Evolutionary conservation across 1,284 basidiomycete genomes (phyloP), one percentile per base, ranked within the genome.

Genomic region (Tremellales sp.): DNA sequence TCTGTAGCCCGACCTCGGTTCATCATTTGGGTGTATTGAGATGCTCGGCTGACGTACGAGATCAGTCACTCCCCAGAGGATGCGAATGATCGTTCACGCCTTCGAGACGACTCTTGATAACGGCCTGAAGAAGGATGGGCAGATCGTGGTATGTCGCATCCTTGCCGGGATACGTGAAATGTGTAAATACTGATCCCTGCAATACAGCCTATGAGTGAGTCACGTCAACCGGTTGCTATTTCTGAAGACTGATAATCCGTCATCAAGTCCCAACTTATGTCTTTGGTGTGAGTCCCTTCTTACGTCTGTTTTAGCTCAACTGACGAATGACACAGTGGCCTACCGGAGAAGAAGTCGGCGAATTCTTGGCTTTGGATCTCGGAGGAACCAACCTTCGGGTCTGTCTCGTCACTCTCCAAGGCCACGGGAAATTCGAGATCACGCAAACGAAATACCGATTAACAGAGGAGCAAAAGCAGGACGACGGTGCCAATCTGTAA

Each of bases 341-440:
- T 14, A 81, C 84, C 7, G 91, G 94, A 4, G 72, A 88, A 46
- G 94, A 99, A 75, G 77, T 76, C 12, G 95, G 95, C 34, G 86
- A 94, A 45, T 97, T 80, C 72, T 83, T 98, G 43, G 91, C 95
- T 3, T 76, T 99, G 42, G 95, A 98, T 74, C 84, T 98, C 40
- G 94, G 93, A 54, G 92, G 92, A 40, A 98, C 95, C 39, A 98
- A 99, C 70, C 79, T 99, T 29, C 90, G 94, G 45, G 94, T 97
- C 44, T 99, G 94, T 74, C 86, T 97, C 50, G 94, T 99, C 45
- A 87, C 85, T 18, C 78, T 98, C 13, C 82, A 87, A 61, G 94
- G 94, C 21, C 78, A 83, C 7, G 92, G 94, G 53, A 91, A 94
- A 76, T 98, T 97, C 71, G 92, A 97, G 74, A 87, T 98, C 63